phyloP scores from a whole-genome alignment of 208 protist species.

The Kentomonas sorsogonicus region DNA sequence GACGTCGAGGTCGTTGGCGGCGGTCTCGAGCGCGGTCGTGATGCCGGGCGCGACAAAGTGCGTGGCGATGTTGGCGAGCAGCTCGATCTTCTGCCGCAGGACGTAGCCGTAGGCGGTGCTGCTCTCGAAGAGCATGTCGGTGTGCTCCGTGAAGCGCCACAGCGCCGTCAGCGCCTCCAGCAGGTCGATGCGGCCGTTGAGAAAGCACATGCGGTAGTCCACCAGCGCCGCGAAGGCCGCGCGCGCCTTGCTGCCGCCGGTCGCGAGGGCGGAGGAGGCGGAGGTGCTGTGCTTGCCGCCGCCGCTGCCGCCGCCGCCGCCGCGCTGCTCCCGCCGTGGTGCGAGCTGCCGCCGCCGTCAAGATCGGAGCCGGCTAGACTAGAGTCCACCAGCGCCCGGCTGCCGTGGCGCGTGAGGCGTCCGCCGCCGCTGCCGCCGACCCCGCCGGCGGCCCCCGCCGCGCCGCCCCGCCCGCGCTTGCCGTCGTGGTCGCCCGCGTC shows the following conservation, averaged over 20 bases:
- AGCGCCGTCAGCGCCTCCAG: conserved; percentile 29
- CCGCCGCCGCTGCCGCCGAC: not conserved
- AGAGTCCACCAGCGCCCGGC: too few species aligned
- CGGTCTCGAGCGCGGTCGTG: conserved; percentile 24
- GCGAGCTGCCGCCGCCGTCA: too few species aligned
- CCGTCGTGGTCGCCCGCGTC: conserved; percentile 8
- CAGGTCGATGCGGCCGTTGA: conserved; percentile 29
- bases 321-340: not conserved
- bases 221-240: conserved; percentile 20
- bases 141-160: conserved; percentile 31
- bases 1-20: conserved; percentile 25
- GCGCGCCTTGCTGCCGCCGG: not conserved
- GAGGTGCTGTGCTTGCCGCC: not conserved
- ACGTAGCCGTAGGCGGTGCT: conserved; percentile 26
- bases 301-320: not conserved
- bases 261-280: not conserved
- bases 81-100: conserved; percentile 24
- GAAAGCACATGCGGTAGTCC: conserved; percentile 21
- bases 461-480: conserved; percentile 12
- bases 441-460: not conserved
- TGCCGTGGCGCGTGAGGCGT: not conserved
- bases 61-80: conserved; percentile 24
- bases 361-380: too few species aligned
- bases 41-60: conserved; percentile 28
- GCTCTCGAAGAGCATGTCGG: conserved; percentile 24